Base-by-base conservation (phyloP, 148 eudicot species). In the Drosera capensis region DNA sequence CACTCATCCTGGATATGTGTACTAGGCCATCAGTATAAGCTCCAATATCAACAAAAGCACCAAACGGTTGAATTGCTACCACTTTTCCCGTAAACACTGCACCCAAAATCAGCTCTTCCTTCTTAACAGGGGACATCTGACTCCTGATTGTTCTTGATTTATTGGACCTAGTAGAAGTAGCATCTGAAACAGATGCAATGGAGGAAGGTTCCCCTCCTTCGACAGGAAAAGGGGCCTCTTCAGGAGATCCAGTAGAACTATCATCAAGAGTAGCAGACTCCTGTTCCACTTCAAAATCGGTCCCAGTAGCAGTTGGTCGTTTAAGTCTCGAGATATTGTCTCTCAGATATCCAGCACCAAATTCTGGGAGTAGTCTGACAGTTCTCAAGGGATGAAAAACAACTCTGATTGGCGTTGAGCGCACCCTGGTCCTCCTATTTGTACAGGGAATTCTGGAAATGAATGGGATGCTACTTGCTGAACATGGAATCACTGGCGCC, bases 1-100 rank as follows among this genome's bases (percentile, higher is more conserved):
- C 74, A 61, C 94, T 85, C 65, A 92, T 52, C 59, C 49, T 46
- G 20, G 99, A 92, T 49, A 92, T 86, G 55, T 92, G 99, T 34
- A 92, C 95, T 25, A 92, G 72, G 17, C 99, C 95, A 69, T 85
- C 94, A 0, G 99, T 71, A 48, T 78, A 92, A 46, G 99, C 95
- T 49, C 99, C 99, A 68, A 92, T 78, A 66, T 92, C 99, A 48
- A 92, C 68, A 63, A 92, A 92, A 48, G 95, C 95, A 45, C 99
- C 99, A 64, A 92, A 92, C 18, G 95, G 88, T 53, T 78, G 94
- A 49, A 92, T 72, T 7, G 99, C 78, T 53, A 66, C 65, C 28
- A 85, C 86, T 79, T 92, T 92, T 38, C 99, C 90, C 1, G 75
- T 72, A 52, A 81, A 92, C 25, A 56, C 62, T 51, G 99, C 80